Evolutionary conservation across 139 green algal species (phyloP).

Genomic region (Yamagishiella unicocca): DNA sequence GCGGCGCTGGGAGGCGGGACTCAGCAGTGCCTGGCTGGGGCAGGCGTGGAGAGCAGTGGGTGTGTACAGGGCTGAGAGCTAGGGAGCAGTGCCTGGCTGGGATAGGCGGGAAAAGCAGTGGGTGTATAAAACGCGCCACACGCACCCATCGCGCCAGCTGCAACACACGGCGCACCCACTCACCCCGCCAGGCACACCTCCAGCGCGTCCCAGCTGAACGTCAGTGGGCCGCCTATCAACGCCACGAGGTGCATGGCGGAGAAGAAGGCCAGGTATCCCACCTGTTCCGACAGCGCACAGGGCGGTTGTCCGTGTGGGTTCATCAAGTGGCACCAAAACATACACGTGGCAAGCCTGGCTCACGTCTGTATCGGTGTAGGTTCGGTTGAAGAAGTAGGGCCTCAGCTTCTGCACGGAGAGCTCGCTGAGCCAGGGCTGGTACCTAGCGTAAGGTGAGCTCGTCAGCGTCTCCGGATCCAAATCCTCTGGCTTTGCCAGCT

Average conservation of each 20-base stretch:
- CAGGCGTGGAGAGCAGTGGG: too few species aligned
- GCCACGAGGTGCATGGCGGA: constrained; percentile 56
- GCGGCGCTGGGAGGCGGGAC: too few species aligned
- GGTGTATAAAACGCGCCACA: too few species aligned
- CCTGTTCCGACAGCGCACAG: neutral
- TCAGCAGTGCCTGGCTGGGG: too few species aligned
- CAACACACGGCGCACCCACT: neutral
- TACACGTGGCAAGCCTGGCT: neutral
- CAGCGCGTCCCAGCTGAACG: constrained; percentile 66
- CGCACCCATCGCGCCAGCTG: neutral
- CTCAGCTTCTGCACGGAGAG: constrained; percentile 60
- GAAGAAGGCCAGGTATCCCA: constrained; percentile 60
- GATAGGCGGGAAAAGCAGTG: too few species aligned
- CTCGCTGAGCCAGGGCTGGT: constrained; percentile 9
- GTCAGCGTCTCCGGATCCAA: constrained; percentile 47
- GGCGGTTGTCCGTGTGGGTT: neutral
- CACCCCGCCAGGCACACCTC: constrained; percentile 60
- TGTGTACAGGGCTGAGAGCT: too few species aligned
- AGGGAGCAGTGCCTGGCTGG: too few species aligned
- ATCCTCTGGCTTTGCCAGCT: constrained; percentile 43
- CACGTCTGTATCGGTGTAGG: constrained; percentile 55
- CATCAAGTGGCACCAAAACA: too few species aligned
- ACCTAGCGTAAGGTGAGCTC: constrained; percentile 24
- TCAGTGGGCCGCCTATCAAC: constrained; percentile 54
- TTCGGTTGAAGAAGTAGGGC: constrained; percentile 54